Percentiles rank a stretch among this genome's conserved stretches.
Conservation (phyloP, 805 yeast genomes). For the Wickerhamomyces strasburgensis region DNA sequence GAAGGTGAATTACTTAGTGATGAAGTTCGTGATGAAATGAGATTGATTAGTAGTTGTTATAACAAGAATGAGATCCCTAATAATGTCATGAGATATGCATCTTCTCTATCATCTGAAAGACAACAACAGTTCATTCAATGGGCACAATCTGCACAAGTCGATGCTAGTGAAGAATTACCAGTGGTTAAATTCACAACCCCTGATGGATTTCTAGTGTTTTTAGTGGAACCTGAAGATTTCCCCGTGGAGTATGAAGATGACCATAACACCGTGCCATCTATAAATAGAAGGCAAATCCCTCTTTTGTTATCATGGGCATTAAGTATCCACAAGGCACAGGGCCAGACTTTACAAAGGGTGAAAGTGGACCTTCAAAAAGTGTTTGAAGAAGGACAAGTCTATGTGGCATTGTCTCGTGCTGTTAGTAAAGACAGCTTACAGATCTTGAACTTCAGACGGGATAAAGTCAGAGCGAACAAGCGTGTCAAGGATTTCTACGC, state of each 20-base stretch:
- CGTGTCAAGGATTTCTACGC: slow-evolving; percentile 60
- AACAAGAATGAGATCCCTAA: slow-evolving; percentile 21
- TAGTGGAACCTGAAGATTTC: slow-evolving; percentile 10
- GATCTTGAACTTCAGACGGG: slow-evolving; percentile 57
- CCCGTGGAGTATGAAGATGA: slow-evolving; percentile 29
- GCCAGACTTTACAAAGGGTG: slow-evolving; percentile 71
- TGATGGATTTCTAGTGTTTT: slow-evolving; percentile 21
- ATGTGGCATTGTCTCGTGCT: slow-evolving; percentile 79
- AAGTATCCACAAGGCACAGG: slow-evolving; percentile 82
- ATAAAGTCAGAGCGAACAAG: slow-evolving; percentile 51
- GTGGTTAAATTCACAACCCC: slow-evolving; percentile 41
- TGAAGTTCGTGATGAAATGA: slow-evolving; percentile 9
- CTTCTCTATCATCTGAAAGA: slow-evolving; percentile 10
- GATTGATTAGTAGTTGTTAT: slow-evolving; percentile 29
- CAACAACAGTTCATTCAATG: slow-evolving; percentile 13
- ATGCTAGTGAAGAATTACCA: slow-evolving; percentile 29
- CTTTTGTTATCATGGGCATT: slow-evolving; percentile 75
- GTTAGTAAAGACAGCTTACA: slow-evolving; percentile 61
- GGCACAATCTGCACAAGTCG: slow-evolving; percentile 15
- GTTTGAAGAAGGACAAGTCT: slow-evolving; percentile 80
- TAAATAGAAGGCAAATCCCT: slow-evolving; percentile 55
- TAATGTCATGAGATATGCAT: slow-evolving; percentile 25
- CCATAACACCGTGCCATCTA: slow-evolving; percentile 22
- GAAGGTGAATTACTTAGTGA: slow-evolving; percentile 19
- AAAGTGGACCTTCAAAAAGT: slow-evolving; percentile 61